A percentile compares a stretch with the other conserved stretches of the same genome.
These are phyloP conservation scores for Ophiocordyceps unilateralis DNA, from an alignment of 2,329 filamentous ascomycete genomes.

Conservation along the genomic window DNA sequence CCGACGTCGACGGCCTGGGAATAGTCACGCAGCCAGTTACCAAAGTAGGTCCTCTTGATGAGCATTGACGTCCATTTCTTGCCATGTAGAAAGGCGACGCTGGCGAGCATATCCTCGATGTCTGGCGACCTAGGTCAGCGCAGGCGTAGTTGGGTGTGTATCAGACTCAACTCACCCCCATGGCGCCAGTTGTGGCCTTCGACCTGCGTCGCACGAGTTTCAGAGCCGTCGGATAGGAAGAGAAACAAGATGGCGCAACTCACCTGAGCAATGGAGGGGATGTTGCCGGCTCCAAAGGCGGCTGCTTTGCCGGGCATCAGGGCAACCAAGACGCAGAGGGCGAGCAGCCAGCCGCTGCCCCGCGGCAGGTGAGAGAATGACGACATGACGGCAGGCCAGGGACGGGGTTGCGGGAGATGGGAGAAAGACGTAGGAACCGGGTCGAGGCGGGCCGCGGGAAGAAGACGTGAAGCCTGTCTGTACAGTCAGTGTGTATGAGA, in stretches of 20 bases:
- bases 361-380: constrained; percentile 13
- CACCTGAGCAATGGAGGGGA: constrained; percentile 54
- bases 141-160: constrained; percentile 9
- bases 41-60: constrained; percentile 84
- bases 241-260: too few species aligned
- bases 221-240: background rate
- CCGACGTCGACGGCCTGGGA: constrained; percentile 88
- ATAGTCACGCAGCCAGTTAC: constrained; percentile 89
- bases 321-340: constrained; percentile 43
- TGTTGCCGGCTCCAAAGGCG: constrained; percentile 80
- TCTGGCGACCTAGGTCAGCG: constrained; percentile 32
- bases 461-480: too few species aligned
- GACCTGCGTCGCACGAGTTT: constrained; percentile 19
- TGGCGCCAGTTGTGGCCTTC: constrained; percentile 58
- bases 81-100: constrained; percentile 39
- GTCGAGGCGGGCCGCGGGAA: too few species aligned
- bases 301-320: constrained; percentile 47
- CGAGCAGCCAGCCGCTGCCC: constrained; percentile 32
- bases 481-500: too few species aligned
- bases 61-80: constrained; percentile 83
- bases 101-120: constrained; percentile 79
- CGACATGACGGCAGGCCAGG: constrained; percentile 24
- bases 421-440: too few species aligned
- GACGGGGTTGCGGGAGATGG: too few species aligned
- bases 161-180: constrained; percentile 11